Evolutionary conservation across 2,329 filamentous ascomycete genomes (phyloP).

Genomic region (Arthrobotrys musiformis): DNA sequence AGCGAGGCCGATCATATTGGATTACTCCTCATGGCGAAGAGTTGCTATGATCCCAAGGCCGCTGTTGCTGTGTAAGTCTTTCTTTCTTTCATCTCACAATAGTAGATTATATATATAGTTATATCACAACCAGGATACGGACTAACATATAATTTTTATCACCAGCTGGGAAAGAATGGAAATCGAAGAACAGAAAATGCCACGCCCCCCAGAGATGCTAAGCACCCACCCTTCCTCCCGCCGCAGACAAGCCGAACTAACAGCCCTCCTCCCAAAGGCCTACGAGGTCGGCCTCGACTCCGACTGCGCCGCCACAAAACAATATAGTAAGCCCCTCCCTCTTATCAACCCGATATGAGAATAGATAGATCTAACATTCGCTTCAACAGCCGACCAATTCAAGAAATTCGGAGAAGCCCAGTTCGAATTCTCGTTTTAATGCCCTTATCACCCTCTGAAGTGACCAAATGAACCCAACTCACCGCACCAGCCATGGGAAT

Average conservation of each 20-base stretch:
- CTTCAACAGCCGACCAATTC: conserved; percentile 33
- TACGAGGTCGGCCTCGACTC: conserved; percentile 35
- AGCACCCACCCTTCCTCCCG: conserved; percentile 76
- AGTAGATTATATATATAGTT: no score
- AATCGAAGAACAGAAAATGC: conserved; percentile 63
- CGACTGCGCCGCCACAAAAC: conserved; percentile 17
- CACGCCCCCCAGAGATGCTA: conserved; percentile 74
- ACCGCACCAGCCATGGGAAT: no score
- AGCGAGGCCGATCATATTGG: conserved; percentile 83
- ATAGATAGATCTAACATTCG: background rate
- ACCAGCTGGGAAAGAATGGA: conserved; percentile 72
- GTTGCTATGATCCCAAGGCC: conserved; percentile 77
- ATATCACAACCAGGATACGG: no score
- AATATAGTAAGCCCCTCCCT: conserved; percentile 29
- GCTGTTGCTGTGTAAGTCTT: conserved; percentile 71
- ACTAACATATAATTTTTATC: background rate
- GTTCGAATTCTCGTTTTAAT: background rate
- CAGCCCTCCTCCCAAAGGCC: conserved; percentile 30
- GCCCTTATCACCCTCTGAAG: no score
- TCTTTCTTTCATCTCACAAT: no score
- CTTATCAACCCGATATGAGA: background rate
- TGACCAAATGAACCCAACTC: no score
- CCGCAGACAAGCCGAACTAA: conserved; percentile 34
- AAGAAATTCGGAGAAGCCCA: conserved; percentile 23
- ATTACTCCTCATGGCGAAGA: conserved; percentile 83